Evolutionary conservation across 2,329 filamentous ascomycete species (phyloP).

Genomic region (Stemphylium lycopersici): DNA sequence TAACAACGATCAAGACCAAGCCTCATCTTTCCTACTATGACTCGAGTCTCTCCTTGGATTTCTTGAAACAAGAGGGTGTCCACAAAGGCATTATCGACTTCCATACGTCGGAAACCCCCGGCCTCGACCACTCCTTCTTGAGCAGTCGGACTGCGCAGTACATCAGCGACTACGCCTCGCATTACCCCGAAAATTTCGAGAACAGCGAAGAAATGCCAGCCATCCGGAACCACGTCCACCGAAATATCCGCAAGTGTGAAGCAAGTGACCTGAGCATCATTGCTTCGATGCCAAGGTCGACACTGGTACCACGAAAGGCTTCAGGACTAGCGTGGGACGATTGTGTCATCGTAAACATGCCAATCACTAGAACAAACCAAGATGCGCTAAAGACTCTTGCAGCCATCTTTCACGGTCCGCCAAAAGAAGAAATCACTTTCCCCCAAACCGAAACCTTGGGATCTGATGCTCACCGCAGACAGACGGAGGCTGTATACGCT

Average conservation of each 20-base stretch:
- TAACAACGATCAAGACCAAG: conserved; percentile 50
- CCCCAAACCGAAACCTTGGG: conserved; percentile 39
- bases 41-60: conserved; percentile 56
- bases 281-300: conserved; percentile 61
- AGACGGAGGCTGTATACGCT: conserved; percentile 59
- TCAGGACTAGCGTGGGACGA: conserved; percentile 46
- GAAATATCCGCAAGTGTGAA: conserved; percentile 60
- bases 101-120: conserved; percentile 57
- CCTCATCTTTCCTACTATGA: conserved; percentile 44
- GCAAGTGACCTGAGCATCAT: conserved; percentile 63
- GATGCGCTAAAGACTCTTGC: conserved; percentile 63
- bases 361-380: conserved; percentile 59
- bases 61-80: conserved; percentile 57
- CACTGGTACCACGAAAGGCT: conserved; percentile 55
- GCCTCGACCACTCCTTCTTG: conserved; percentile 61
- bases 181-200: conserved; percentile 62
- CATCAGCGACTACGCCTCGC: conserved; percentile 61
- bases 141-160: conserved; percentile 63
- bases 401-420: conserved; percentile 62
- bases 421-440: conserved; percentile 44
- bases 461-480: conserved; percentile 39
- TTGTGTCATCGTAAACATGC: conserved; percentile 56
- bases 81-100: conserved; percentile 59
- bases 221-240: conserved; percentile 56
- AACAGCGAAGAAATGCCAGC: conserved; percentile 52